phyloP scores from a whole-genome alignment of 768 basidiomycete species.

The Lactarius vividus region DNA sequence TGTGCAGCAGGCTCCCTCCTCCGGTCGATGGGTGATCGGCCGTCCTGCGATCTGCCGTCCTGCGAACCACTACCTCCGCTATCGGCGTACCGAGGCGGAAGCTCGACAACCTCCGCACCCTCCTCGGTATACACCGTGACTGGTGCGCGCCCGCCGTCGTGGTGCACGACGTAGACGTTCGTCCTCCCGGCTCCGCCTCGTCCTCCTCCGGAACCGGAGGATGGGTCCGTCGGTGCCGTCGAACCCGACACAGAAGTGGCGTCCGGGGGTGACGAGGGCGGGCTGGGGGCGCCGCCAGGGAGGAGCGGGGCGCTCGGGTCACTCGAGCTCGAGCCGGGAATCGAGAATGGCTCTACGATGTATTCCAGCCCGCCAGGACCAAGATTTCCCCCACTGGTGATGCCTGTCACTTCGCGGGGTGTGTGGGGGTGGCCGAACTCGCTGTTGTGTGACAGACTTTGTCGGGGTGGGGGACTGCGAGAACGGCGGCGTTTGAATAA shows the following conservation, averaged over 20 bases:
- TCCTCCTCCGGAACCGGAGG: background rate
- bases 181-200: slow-evolving; percentile 23
- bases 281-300: background rate
- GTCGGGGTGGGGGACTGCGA: background rate
- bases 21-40: background rate
- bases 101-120: slow-evolving; percentile 57
- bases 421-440: background rate
- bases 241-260: slow-evolving; percentile 18
- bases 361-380: slow-evolving; percentile 10
- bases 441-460: background rate
- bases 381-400: background rate
- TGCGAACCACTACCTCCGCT: background rate
- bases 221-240: slow-evolving; percentile 9
- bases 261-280: slow-evolving; percentile 5
- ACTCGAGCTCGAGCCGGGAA: slow-evolving; percentile 6
- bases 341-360: slow-evolving; percentile 27
- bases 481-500: slow-evolving; percentile 5
- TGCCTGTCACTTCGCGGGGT: slow-evolving; percentile 6
- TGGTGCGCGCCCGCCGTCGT: slow-evolving; percentile 55
- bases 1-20: slow-evolving; percentile 1
- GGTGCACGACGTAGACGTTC: slow-evolving; percentile 58
- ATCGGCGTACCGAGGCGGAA: slow-evolving; percentile 50
- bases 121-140: slow-evolving; percentile 56
- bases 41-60: background rate
- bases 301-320: slow-evolving; percentile 12